Evolutionary conservation across 169 alveolate genomes (phyloP).

Genomic region (Amoebophrya sp.): DNA sequence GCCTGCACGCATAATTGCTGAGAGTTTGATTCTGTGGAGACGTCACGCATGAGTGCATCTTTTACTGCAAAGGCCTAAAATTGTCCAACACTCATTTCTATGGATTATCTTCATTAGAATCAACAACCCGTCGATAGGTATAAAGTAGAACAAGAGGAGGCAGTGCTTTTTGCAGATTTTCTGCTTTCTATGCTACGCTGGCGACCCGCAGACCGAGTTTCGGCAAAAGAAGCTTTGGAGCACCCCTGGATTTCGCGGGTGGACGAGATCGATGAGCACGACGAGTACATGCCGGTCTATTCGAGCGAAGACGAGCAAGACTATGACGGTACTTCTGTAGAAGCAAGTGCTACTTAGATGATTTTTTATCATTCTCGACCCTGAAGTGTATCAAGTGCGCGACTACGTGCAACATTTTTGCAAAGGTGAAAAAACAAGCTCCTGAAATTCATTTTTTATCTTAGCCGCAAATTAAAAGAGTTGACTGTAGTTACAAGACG

Average conservation of each 20-base stretch:
- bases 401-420: not conserved
- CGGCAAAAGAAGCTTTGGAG: not conserved
- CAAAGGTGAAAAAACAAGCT: no score
- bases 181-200: not conserved
- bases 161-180: not conserved
- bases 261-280: not conserved
- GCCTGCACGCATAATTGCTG: not conserved
- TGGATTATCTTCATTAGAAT: not conserved
- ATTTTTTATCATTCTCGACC: not conserved
- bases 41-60: not conserved
- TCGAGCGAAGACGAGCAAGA: not conserved
- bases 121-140: not conserved
- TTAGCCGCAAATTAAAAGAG: no score
- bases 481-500: no score
- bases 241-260: not conserved
- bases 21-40: not conserved
- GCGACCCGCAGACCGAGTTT: not conserved
- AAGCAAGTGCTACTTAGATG: not conserved
- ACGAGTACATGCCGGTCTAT: not conserved
- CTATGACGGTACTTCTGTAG: not conserved
- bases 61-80: not conserved
- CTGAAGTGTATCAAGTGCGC: not conserved
- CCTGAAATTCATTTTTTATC: no score
- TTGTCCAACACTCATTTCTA: not conserved
- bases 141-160: not conserved